phyloP scores from a whole-genome alignment of 768 basidiomycete genomes.

The Cyclocybe cylindracea region DNA sequence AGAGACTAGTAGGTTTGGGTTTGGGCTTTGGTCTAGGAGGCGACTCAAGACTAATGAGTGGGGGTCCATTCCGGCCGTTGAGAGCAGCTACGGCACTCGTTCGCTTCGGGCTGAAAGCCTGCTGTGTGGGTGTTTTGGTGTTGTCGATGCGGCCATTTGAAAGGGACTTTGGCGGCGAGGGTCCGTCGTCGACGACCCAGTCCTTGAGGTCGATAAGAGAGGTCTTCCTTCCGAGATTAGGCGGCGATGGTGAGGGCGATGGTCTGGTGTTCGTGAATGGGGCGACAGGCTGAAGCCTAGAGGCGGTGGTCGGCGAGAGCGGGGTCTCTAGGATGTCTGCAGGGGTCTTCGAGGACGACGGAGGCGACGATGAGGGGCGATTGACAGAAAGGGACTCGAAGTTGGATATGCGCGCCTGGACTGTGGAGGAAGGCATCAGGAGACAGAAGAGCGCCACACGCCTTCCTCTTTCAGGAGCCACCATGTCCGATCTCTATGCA shows the following conservation, averaged over 20 bases:
- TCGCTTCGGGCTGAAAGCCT: slow-evolving; percentile 10
- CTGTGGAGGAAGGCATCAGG: slow-evolving; percentile 21
- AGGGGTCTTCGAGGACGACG: slow-evolving; percentile 15
- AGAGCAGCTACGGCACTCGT: background rate
- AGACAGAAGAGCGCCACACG: slow-evolving; percentile 3
- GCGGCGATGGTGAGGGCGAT: slow-evolving; percentile 54
- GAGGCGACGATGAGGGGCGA: slow-evolving; percentile 19
- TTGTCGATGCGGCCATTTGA: slow-evolving; percentile 12
- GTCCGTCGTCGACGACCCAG: slow-evolving; percentile 70
- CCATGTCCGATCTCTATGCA: slow-evolving; percentile 62
- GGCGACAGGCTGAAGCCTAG: slow-evolving; percentile 40
- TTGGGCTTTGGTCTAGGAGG: slow-evolving; percentile 37
- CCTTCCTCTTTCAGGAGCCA: slow-evolving; percentile 12
- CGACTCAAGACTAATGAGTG: slow-evolving; percentile 60
- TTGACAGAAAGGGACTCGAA: slow-evolving; percentile 54
- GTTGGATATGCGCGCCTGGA: slow-evolving; percentile 57
- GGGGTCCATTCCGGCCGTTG: slow-evolving; percentile 21
- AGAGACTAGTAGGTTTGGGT: slow-evolving; percentile 23
- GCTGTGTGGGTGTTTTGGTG: slow-evolving; percentile 27
- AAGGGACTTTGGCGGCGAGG: slow-evolving; percentile 23
- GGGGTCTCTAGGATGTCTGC: slow-evolving; percentile 44
- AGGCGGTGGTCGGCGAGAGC: slow-evolving; percentile 45
- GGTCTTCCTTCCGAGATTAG: slow-evolving; percentile 49
- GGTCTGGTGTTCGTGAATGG: slow-evolving; percentile 25
- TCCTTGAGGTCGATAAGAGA: slow-evolving; percentile 74